These are phyloP conservation scores for Physcia stellaris DNA, from an alignment of 495 filamentous ascomycete species.

Conservation along the genomic window DNA sequence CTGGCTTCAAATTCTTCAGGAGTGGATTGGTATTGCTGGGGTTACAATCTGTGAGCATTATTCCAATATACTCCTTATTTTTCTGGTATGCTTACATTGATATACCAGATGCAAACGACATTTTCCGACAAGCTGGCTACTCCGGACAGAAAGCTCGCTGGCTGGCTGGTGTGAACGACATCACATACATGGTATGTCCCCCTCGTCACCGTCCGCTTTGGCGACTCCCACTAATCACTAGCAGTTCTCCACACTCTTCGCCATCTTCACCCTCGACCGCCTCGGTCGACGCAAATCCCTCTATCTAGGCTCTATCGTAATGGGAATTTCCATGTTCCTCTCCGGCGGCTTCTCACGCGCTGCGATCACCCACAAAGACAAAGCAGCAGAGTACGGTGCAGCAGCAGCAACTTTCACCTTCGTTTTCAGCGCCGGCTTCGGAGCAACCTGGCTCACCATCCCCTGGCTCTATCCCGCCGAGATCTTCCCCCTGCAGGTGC, in stretches of 20 bases:
- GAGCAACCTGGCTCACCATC: constrained; percentile 50
- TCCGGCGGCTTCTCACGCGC: constrained; percentile 27
- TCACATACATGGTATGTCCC: constrained; percentile 27
- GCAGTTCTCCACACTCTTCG: constrained; percentile 35
- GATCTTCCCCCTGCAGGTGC: constrained; percentile 50
- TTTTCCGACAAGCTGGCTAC: constrained; percentile 2
- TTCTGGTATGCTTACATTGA: not conserved
- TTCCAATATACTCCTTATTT: not conserved
- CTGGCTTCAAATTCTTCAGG: constrained; percentile 20
- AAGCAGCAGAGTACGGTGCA: constrained; percentile 29
- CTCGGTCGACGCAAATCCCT: constrained; percentile 23
- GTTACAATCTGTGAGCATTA: constrained; percentile 1
- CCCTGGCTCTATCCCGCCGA: constrained; percentile 58
- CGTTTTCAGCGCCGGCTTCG: constrained; percentile 49
- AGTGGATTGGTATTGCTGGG: constrained; percentile 11
- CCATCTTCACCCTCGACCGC: constrained; percentile 25
- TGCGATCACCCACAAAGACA: constrained; percentile 18
- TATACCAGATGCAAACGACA: constrained; percentile 21
- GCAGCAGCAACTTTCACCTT: constrained; percentile 52
- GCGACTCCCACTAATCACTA: constrained; percentile 35
- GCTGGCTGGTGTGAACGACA: constrained; percentile 30
- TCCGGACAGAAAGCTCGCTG: constrained; percentile 7
- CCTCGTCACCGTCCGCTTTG: constrained; percentile 19
- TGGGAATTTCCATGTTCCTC: constrained; percentile 47
- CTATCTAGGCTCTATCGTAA: constrained; percentile 49